A percentile compares a stretch with the other conserved stretches of the same genome.
phyloP scores from a whole-genome alignment of 441 rosid genomes.

The Aleurites moluccanus region DNA sequence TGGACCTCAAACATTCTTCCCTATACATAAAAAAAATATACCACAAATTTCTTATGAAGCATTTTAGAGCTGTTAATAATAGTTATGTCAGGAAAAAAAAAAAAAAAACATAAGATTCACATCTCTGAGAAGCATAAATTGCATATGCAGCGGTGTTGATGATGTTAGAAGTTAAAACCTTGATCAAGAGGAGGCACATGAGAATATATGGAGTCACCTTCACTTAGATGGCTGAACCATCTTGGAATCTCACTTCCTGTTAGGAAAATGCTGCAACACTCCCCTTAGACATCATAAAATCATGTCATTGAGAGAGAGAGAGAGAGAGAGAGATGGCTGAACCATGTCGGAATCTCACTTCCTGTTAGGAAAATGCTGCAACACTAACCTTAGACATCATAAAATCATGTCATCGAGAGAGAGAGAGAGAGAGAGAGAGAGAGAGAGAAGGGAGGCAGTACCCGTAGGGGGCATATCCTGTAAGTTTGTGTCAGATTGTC shows the following conservation, averaged over 20 bases:
- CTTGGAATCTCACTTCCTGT: slow-evolving; percentile 12
- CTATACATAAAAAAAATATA: neutral
- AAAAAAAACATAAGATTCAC: too few relatives aligned
- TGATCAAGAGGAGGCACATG: neutral
- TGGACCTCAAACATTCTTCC: neutral
- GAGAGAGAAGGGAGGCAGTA: neutral
- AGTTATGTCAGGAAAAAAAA: too few relatives aligned
- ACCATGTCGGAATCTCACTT: slow-evolving; percentile 9
- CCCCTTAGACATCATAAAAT: slow-evolving; percentile 3
- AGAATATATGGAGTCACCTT: neutral
- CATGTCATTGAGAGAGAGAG: neutral
- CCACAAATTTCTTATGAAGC: neutral
- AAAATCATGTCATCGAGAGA: neutral
- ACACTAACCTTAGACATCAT: slow-evolving; percentile 4
- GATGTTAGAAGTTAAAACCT: neutral
- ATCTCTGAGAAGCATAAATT: neutral
- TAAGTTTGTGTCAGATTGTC: slow-evolving; percentile 1
- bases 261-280: slow-evolving; percentile 11
- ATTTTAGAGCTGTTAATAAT: too few relatives aligned
- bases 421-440: neutral
- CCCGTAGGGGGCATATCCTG: slow-evolving; percentile 1
- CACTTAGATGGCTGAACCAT: slow-evolving; percentile 11
- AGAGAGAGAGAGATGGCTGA: neutral
- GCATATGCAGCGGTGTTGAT: slow-evolving; percentile 3
- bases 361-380: slow-evolving; percentile 16